A percentile compares a stretch with the other conserved stretches of the same genome.
Conservation (phyloP, 176 grass and related monocot genomes). For the Eremochloa ophiuroides region DNA sequence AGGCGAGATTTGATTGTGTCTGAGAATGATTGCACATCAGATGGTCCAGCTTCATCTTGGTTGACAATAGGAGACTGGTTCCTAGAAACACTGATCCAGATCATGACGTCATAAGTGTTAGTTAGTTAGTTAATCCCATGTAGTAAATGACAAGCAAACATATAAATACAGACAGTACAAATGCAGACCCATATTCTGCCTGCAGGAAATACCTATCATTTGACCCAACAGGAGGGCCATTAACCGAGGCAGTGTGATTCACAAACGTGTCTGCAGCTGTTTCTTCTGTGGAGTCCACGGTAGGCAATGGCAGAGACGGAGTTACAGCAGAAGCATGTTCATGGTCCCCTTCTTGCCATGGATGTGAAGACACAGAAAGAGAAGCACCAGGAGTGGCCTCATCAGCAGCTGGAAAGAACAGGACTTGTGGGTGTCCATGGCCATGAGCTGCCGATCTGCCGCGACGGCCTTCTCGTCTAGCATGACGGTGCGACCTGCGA, state of each 20-base stretch:
- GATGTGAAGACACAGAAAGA: conserved; percentile 27
- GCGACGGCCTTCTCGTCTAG: conserved; percentile 52
- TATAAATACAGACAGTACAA: neutral
- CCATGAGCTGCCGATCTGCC: conserved; percentile 45
- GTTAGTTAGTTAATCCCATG: neutral
- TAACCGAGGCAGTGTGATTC: neutral
- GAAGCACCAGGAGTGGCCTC: conserved; percentile 35
- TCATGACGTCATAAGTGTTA: neutral
- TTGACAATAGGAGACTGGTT: conserved; percentile 41
- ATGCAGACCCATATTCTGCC: neutral
- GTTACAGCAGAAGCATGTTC: conserved; percentile 23
- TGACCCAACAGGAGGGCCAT: conserved; percentile 21
- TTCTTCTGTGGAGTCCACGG: conserved; percentile 12
- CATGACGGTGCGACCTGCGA: conserved; percentile 47
- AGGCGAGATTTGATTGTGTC: conserved; percentile 56
- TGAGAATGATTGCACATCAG: conserved; percentile 59
- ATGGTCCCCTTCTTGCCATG: conserved; percentile 19
- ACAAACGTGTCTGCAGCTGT: conserved; percentile 10
- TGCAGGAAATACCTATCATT: conserved; percentile 29
- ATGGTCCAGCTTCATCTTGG: conserved; percentile 63
- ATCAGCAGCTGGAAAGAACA: conserved; percentile 40
- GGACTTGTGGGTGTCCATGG: conserved; percentile 40
- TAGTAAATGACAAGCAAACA: neutral
- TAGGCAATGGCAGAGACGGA: conserved; percentile 16
- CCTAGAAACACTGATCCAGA: conserved; percentile 19